phyloP scores from a whole-genome alignment of 2,329 filamentous ascomycete species.

The Verticillium nonalfalfae region DNA sequence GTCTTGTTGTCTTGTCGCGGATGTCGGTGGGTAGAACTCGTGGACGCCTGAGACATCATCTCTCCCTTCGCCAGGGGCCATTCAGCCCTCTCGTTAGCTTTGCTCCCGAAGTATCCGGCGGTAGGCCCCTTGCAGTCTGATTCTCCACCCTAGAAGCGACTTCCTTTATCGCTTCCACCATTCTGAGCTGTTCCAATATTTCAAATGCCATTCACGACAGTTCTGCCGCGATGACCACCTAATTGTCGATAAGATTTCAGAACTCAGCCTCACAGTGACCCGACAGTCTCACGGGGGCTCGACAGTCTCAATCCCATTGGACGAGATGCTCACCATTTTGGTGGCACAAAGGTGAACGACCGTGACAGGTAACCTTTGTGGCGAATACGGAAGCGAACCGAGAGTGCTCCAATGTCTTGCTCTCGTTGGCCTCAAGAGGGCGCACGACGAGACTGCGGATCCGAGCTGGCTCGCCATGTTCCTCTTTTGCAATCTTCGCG shows the following conservation, averaged over 20 bases:
- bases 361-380: neutral
- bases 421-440: neutral
- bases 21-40: neutral
- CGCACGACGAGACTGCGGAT: neutral
- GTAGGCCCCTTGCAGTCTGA: too few relatives aligned
- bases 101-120: neutral
- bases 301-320: constrained; percentile 35
- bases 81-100: neutral
- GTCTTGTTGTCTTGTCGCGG: neutral
- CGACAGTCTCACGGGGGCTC: neutral
- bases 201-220: constrained; percentile 1
- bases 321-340: constrained; percentile 37
- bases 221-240: constrained; percentile 1
- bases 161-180: constrained; percentile 2
- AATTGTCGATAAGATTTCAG: neutral
- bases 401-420: neutral
- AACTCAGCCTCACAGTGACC: neutral
- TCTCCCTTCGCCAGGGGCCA: neutral
- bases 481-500: neutral
- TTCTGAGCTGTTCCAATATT: constrained; percentile 3
- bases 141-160: neutral
- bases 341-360: constrained; percentile 31
- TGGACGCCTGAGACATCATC: neutral
- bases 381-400: neutral
- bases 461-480: neutral